Percentiles rank a stretch among this genome's conserved stretches.
phyloP scores from a whole-genome alignment of 331 rosid genomes.

The Malus hybrid region DNA sequence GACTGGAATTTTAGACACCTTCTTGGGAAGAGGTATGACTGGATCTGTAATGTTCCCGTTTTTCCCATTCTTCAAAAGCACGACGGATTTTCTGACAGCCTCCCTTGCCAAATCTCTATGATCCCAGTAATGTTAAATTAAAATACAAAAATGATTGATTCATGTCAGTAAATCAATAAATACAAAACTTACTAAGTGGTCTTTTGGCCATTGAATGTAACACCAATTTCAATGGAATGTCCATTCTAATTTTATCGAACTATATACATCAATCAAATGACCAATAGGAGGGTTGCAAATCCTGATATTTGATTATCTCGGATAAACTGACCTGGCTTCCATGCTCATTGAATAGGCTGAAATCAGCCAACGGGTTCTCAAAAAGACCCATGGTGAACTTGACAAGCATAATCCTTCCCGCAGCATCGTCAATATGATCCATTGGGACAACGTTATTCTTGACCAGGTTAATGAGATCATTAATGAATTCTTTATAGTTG shows the following conservation, averaged over 20 bases:
- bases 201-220: not conserved
- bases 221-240: not conserved
- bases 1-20: slow-evolving; percentile 56
- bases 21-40: slow-evolving; percentile 75
- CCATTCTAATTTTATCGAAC: no score
- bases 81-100: slow-evolving; percentile 88
- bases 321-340: slow-evolving; percentile 73
- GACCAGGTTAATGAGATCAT: slow-evolving; percentile 60
- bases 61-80: slow-evolving; percentile 87
- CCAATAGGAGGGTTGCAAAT: not conserved
- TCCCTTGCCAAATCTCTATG: slow-evolving; percentile 88
- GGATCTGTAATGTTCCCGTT: slow-evolving; percentile 41
- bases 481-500: slow-evolving; percentile 59
- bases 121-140: slow-evolving; percentile 39
- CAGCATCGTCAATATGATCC: slow-evolving; percentile 91
- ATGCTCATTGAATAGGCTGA: slow-evolving; percentile 74
- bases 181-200: not conserved
- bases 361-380: slow-evolving; percentile 81
- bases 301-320: not conserved
- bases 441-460: slow-evolving; percentile 68
- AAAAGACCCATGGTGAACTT: slow-evolving; percentile 58
- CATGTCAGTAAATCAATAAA: slow-evolving; percentile 1
- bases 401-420: slow-evolving; percentile 52
- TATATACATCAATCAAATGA: no score
- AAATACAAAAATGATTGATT: not conserved